Percentiles rank a stretch among this genome's conserved stretches.
These are phyloP conservation scores for Porcisia hertigi DNA, from an alignment of 208 protist genomes.

Conservation along the genomic window DNA sequence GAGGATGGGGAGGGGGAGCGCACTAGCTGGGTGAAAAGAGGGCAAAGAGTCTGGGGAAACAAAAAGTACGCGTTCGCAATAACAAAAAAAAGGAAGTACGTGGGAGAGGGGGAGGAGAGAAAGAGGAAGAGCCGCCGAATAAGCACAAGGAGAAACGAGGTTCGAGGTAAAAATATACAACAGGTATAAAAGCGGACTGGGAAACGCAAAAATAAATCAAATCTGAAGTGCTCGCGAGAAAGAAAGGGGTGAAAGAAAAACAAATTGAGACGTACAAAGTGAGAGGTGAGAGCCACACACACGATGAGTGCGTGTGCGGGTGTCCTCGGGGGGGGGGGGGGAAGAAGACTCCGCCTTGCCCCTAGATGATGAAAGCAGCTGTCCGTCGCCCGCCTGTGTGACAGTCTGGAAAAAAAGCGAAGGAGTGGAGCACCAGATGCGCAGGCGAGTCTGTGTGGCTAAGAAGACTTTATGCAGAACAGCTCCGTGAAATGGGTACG, in stretches of 20 bases:
- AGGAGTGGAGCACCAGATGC: neutral
- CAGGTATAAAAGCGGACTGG: too few species aligned
- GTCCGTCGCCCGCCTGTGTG: neutral
- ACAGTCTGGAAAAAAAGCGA: slow-evolving; percentile 9
- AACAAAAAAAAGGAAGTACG: neutral
- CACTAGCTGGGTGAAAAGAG: neutral
- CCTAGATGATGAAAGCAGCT: neutral
- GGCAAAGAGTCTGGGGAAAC: too few species aligned
- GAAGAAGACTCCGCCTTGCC: too few species aligned
- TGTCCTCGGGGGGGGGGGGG: neutral
- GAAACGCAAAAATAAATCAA: too few species aligned
- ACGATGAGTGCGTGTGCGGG: neutral
- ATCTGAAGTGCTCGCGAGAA: neutral
- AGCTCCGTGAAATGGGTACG: neutral
- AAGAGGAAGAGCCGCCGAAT: neutral
- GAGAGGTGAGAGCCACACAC: neutral
- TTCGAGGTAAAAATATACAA: too few species aligned
- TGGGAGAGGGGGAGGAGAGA: neutral
- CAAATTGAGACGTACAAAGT: neutral
- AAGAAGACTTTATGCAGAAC: too few species aligned
- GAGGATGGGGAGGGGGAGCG: neutral
- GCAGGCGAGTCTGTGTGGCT: neutral
- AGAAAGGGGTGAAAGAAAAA: neutral
- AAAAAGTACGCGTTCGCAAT: neutral
- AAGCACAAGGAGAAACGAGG: too few species aligned